Conservation (phyloP, 352 stramenopile genomes). For the Globisporangium ultimum region DNA sequence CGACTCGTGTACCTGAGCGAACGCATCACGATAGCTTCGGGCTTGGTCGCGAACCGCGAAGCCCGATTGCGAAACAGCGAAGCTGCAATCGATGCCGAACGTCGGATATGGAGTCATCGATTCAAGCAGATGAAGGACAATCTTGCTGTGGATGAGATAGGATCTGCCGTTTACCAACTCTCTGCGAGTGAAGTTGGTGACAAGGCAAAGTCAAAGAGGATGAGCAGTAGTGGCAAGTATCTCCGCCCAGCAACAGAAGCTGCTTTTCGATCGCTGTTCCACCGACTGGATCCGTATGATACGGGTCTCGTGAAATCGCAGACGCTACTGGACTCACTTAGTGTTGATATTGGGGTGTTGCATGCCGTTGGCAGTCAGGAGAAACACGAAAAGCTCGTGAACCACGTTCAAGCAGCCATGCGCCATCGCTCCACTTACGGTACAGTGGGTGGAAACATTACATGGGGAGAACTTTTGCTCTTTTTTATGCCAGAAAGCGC, state of each 20-base stretch:
- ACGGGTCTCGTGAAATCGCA: slow-evolving; percentile 41
- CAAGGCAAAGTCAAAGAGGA: slow-evolving; percentile 3
- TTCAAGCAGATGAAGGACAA: slow-evolving; percentile 23
- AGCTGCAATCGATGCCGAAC: slow-evolving; percentile 46
- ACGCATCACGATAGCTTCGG: slow-evolving; percentile 35
- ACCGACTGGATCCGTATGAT: slow-evolving; percentile 60
- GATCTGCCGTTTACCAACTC: too few relatives aligned
- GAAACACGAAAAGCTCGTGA: slow-evolving; percentile 29
- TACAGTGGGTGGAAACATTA: slow-evolving; percentile 32
- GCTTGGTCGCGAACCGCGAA: slow-evolving; percentile 47
- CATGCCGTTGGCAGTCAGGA: slow-evolving; percentile 29
- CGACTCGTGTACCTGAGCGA: slow-evolving; percentile 37
- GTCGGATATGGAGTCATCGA: slow-evolving; percentile 30
- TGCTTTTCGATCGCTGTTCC: slow-evolving; percentile 57
- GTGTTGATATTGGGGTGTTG: slow-evolving; percentile 26
- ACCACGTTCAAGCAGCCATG: slow-evolving; percentile 36
- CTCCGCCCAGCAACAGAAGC: slow-evolving; percentile 50
- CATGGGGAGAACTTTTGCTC: slow-evolving; percentile 77
- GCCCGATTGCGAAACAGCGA: slow-evolving; percentile 61
- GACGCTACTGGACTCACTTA: slow-evolving; percentile 35
- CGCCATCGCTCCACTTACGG: slow-evolving; percentile 20
- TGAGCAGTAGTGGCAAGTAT: slow-evolving; percentile 14
- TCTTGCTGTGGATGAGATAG: not conserved
- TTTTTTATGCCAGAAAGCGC: slow-evolving; percentile 50
- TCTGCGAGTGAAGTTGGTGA: not conserved